Evolutionary conservation across 768 basidiomycete species (phyloP), one percentile per base, ranked within the genome.

Genomic region (Butyriboletus loyo): DNA sequence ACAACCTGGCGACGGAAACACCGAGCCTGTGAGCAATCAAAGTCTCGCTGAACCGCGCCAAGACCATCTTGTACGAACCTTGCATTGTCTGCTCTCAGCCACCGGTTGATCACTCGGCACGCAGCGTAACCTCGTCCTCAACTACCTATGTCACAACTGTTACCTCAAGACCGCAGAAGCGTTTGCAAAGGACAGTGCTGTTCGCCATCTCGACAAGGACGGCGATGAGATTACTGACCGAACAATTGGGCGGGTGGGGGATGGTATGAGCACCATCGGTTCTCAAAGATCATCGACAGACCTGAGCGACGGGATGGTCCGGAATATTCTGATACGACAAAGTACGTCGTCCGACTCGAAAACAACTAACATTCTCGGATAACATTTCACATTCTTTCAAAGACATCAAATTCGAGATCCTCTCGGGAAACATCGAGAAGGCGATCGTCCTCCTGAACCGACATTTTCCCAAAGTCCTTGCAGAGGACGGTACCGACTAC

Each of bases 401-500:
- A 97, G 94, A 82, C 39, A 87, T 95, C 43, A 78, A 84, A 49
- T 72, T 68, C 37, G 73, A 78, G 57, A 85, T 96, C 24, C 79
- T 95, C 9, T 79, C 79, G 1, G 94, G 94, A 14, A 78, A 77
- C n/a, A 81, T 95, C 34, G 80, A 84, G 49, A 80, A 85, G 25
- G 91, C 92, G 3, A 83, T 78, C 14, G 73, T 72, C 3, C 73
- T 86, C 17, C 74, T 96, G 36, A 79, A 90, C 55, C 67, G 72
- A 24, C 77, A 92, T 60, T 97, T 92, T 61, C 92, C 93, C 9
- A 64, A 76, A 13, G 90, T 94, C 11, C 78, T 92, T 13, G 52
- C 65, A 47, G 68, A 61, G 34, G 63, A 65, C n/a, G 11, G 22
- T 24, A 36, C 22, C 17, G 53, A 54, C n/a, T 25, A 32, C 41